Evolutionary conservation across 2,329 filamentous ascomycete species (phyloP), one percentile per base, ranked within the genome.

Genomic region (Chalaropsis thielavioides): DNA sequence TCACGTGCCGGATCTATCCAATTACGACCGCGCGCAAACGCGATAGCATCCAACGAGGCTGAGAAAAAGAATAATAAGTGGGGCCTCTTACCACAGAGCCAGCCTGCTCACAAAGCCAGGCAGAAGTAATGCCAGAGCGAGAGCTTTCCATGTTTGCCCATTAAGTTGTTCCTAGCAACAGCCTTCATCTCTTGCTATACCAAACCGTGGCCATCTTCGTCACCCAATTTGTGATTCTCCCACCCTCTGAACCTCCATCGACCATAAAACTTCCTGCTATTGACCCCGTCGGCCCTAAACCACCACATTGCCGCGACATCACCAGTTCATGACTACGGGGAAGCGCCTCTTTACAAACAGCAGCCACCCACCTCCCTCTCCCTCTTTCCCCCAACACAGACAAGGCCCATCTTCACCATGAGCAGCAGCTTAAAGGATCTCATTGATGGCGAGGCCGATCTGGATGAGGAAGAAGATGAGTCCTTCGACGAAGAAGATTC

Each of bases 381-480:
- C 61, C 41, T 31, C 13, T 6, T 35, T 22, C 38, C 41, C 24
- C 22, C 17, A 49, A 3, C 27, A 0, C 62, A 35, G 54, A n/a
- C 38, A 58, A n/a, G 22, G 19, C 44, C 38, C 51, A 24, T 24
- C 24, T 31, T 10, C 31, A 62, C 13, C 17, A 87, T 86, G 84
- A 85, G 82, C 73, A 79, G 74, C 72, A 79, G 75, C 61, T 85
- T 89, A 82, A 83, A 82, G 74, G 85, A 91, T 73, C 79, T 96
- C 72, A 86, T 99, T 72, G 86, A 92, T 70, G 86, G 85, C 69
- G 87, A 91, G 77, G 94, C 92, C 70, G 86, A 95, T 75, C 79
- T 96, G 67, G 92, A 92, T 72, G 89, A 94, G 66, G 89, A 92
- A 69, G 89, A 92, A 69, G 89, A 92, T 63, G 90, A 89, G 71